Evolutionary conservation across 139 green algal species (phyloP).

Genomic region (Picochlorum sp.): DNA sequence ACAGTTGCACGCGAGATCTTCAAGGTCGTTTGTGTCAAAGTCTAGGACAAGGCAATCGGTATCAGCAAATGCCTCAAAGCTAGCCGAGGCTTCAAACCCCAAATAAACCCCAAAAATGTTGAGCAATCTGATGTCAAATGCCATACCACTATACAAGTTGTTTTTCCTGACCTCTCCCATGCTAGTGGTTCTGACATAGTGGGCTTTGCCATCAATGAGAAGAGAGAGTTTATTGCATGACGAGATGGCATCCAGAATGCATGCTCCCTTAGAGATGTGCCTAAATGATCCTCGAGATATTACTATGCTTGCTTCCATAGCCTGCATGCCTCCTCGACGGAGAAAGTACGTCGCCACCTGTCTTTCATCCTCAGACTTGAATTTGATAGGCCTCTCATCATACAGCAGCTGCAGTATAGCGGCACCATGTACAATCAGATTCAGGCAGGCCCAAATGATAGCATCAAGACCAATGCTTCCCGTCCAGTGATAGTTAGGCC

Average conservation of each 20-base stretch:
- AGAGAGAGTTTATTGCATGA: background rate
- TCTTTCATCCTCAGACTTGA: conserved; percentile 20
- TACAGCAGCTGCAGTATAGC: conserved; percentile 10
- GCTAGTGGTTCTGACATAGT: background rate
- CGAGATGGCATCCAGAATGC: background rate
- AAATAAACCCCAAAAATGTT: conserved; percentile 19
- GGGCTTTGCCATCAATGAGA: conserved; percentile 15
- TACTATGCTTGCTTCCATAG: conserved; percentile 20
- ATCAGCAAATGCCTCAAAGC: background rate
- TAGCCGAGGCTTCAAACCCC: conserved; percentile 8
- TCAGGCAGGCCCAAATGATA: conserved; percentile 5
- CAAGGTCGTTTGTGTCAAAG: conserved; percentile 10
- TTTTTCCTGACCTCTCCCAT: background rate
- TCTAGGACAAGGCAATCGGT: conserved; percentile 19
- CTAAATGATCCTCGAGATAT: conserved; percentile 3
- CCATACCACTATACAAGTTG: background rate
- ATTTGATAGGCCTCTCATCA: conserved; percentile 23
- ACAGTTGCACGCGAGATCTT: conserved; percentile 4
- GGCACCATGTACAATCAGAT: conserved; percentile 8
- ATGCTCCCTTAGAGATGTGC: background rate
- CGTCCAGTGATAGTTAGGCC: conserved; percentile 3
- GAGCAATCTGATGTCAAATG: conserved; percentile 2
- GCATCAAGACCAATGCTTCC: background rate
- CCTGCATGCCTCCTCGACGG: conserved; percentile 15
- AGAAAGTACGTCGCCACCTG: conserved; percentile 23